These are phyloP conservation scores for Hemisphaericaspora lyxosophila DNA, from an alignment of 1,139 yeast species.

Conservation along the genomic window DNA sequence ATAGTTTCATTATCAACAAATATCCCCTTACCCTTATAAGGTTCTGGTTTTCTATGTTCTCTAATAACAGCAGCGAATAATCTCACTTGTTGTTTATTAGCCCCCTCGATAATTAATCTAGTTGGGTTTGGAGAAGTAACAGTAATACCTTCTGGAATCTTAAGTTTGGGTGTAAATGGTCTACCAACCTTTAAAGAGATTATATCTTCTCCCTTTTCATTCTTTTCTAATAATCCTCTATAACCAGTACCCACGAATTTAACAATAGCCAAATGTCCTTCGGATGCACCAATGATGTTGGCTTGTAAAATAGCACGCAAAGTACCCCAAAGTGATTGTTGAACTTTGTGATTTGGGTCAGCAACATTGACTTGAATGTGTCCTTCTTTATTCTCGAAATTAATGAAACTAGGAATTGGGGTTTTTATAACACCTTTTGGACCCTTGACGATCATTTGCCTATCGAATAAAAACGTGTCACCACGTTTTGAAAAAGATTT, in stretches of 20 bases:
- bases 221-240: conserved; percentile 71
- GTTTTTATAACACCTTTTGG: conserved; percentile 72
- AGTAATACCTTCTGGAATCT: conserved; percentile 73
- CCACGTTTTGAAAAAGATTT: conserved; percentile 71
- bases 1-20: conserved; percentile 90
- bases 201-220: conserved; percentile 52
- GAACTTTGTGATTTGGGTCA: conserved; percentile 60
- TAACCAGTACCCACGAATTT: conserved; percentile 97
- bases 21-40: conserved; percentile 97
- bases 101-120: conserved; percentile 80
- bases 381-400: conserved; percentile 29
- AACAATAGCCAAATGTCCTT: conserved; percentile 85
- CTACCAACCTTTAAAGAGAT: conserved; percentile 78
- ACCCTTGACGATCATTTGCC: conserved; percentile 68
- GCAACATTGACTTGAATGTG: conserved; percentile 55
- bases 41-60: conserved; percentile 91
- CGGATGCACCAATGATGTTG: conserved; percentile 82
- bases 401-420: conserved; percentile 72
- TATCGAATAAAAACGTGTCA: conserved; percentile 56
- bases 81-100: conserved; percentile 83
- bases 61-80: conserved; percentile 88
- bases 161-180: conserved; percentile 66
- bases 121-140: conserved; percentile 87
- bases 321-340: conserved; percentile 95
- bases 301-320: conserved; percentile 76